phyloP scores from a whole-genome alignment of 345 rosid species.

The Populus nigra region DNA sequence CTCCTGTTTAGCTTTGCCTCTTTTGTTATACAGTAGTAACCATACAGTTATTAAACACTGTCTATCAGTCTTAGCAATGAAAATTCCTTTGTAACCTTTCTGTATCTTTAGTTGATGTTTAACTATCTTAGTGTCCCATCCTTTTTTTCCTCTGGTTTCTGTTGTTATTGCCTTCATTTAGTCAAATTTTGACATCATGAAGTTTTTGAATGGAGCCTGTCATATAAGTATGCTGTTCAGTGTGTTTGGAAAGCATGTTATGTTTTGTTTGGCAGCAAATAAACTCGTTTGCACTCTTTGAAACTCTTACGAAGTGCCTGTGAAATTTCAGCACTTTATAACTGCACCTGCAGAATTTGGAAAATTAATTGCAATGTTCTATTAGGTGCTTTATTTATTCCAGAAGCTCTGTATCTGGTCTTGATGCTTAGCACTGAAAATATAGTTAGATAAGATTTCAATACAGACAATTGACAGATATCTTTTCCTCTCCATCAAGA shows the following conservation, averaged over 20 bases:
- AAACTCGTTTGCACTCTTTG: neutral
- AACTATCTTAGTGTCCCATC: neutral
- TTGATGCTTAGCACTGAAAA: neutral
- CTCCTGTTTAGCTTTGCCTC: neutral
- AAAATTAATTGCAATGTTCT: neutral
- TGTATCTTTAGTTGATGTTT: neutral
- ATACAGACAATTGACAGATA: neutral
- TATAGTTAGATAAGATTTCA: neutral
- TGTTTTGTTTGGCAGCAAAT: neutral
- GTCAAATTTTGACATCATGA: neutral
- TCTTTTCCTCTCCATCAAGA: neutral
- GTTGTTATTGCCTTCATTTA: neutral
- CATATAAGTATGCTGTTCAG: neutral
- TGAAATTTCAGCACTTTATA: neutral
- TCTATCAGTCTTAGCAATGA: neutral
- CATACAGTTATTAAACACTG: neutral
- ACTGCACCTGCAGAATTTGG: neutral
- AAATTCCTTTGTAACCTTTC: neutral
- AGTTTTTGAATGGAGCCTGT: neutral
- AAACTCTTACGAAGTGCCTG: neutral
- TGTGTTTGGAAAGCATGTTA: neutral
- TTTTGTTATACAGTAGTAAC: neutral
- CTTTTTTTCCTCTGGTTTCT: neutral
- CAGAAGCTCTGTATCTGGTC: neutral
- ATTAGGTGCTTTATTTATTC: neutral